These are phyloP conservation scores for Exophiala aquamarina DNA, from an alignment of 2,329 filamentous ascomycete genomes.

Conservation along the genomic window DNA sequence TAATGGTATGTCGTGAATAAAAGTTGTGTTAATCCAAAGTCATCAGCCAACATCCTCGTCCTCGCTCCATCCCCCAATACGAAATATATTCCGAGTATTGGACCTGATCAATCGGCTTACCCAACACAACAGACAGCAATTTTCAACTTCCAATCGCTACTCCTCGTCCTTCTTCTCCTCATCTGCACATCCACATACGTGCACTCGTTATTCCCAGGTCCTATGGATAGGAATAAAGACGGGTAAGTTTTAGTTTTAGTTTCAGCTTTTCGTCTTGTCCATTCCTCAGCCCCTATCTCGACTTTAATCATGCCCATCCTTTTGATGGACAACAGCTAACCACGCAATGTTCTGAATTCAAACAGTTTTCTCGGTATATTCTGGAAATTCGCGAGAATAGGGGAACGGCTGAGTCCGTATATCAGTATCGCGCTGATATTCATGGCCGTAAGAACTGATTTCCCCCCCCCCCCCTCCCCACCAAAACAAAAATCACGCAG, in stretches of 20 bases:
- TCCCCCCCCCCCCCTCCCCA: too few relatives aligned
- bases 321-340: background rate
- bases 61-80: background rate
- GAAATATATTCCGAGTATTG: background rate
- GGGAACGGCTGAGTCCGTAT: constrained; percentile 90
- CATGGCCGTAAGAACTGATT: constrained; percentile 94
- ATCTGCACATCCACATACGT: constrained; percentile 96
- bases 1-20: too few relatives aligned
- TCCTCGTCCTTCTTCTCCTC: constrained; percentile 89
- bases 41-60: too few relatives aligned
- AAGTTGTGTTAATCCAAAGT: too few relatives aligned
- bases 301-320: too few relatives aligned
- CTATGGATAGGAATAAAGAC: constrained; percentile 91
- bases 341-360: constrained; percentile 6
- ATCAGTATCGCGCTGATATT: constrained; percentile 89
- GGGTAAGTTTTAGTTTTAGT: constrained; percentile 56
- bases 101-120: constrained; percentile 2
- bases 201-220: constrained; percentile 82
- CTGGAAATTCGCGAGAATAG: constrained; percentile 93
- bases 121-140: constrained; percentile 70
- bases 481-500: too few relatives aligned
- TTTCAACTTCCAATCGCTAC: constrained; percentile 97
- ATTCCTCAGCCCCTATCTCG: constrained; percentile 3
- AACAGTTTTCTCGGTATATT: constrained; percentile 83
- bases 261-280: background rate